phyloP scores from a whole-genome alignment of 169 alveolate genomes.

The Cryptosporidium ubiquitum region DNA sequence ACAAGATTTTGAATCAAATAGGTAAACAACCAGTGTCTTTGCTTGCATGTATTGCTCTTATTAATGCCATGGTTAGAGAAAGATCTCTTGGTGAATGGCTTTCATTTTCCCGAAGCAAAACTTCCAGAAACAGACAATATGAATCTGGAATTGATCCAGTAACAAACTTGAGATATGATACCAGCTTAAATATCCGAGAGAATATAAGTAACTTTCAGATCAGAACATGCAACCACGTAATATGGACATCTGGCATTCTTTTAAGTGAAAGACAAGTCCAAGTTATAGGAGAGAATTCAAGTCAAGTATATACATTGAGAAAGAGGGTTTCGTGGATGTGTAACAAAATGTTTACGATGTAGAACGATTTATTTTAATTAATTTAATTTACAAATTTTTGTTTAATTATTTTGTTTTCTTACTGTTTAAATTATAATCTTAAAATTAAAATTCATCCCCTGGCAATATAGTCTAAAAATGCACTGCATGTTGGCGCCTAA shows the following conservation, averaged over 20 bases:
- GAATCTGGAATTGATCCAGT: slow-evolving; percentile 28
- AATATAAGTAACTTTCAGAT: slow-evolving; percentile 27
- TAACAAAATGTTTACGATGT: slow-evolving; percentile 10
- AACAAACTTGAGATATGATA: slow-evolving; percentile 44
- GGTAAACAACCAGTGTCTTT: slow-evolving; percentile 6
- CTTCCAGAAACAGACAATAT: not conserved
- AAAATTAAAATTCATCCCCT: not conserved
- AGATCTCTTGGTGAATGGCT: slow-evolving; percentile 43
- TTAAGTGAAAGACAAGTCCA: slow-evolving; percentile 11
- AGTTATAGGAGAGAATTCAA: slow-evolving; percentile 14
- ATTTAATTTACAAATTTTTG: not conserved
- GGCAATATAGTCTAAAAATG: not conserved
- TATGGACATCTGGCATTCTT: slow-evolving; percentile 35
- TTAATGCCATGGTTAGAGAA: slow-evolving; percentile 69
- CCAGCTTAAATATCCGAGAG: not conserved
- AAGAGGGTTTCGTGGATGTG: slow-evolving; percentile 53
- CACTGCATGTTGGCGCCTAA: not conserved
- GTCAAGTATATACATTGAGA: not conserved
- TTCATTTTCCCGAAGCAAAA: slow-evolving; percentile 1
- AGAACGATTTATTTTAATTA: not conserved
- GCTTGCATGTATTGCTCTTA: slow-evolving; percentile 26
- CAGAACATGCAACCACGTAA: slow-evolving; percentile 58
- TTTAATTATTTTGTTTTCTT: not conserved
- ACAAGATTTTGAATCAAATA: slow-evolving; percentile 9
- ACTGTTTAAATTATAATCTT: not conserved